A percentile compares a stretch with the other conserved stretches of the same genome.
These are phyloP conservation scores for Daedaleopsis sinensis DNA, from an alignment of 768 basidiomycete genomes.

Conservation along the genomic window DNA sequence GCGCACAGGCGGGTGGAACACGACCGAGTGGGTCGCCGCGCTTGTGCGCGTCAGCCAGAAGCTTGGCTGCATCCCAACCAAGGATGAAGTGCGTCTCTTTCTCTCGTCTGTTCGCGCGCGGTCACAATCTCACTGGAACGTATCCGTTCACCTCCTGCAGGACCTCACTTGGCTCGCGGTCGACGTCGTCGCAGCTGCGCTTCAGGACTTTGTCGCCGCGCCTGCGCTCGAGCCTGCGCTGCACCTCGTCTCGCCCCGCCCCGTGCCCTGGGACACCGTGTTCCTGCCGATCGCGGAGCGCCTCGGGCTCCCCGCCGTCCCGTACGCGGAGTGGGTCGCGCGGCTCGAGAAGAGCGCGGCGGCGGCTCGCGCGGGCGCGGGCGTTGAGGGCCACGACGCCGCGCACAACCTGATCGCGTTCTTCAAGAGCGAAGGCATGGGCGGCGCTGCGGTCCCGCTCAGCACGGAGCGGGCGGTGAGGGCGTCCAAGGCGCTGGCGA, in stretches of 20 bases:
- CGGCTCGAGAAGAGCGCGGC: constrained; percentile 19
- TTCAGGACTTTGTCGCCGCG: constrained; percentile 19
- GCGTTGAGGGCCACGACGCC: constrained; percentile 14
- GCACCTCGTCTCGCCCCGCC: constrained; percentile 31
- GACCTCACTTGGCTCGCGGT: constrained; percentile 20
- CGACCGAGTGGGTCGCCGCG: constrained; percentile 46
- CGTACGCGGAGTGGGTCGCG: constrained; percentile 29
- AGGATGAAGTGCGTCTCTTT: constrained; percentile 38
- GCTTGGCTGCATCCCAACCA: constrained; percentile 34
- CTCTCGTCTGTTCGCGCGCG: neutral
- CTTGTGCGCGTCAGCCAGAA: constrained; percentile 36
- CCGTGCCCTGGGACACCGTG: constrained; percentile 25
- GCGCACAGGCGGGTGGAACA: constrained; percentile 34
- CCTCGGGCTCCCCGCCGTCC: constrained; percentile 23
- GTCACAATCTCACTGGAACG: neutral
- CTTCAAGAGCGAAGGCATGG: constrained; percentile 19
- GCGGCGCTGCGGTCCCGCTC: constrained; percentile 13
- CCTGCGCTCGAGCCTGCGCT: constrained; percentile 27
- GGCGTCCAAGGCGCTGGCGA: constrained; percentile 15
- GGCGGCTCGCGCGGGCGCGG: constrained; percentile 3
- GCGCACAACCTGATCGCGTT: constrained; percentile 19
- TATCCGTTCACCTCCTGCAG: neutral
- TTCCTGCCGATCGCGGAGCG: constrained; percentile 20
- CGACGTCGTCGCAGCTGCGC: constrained; percentile 18
- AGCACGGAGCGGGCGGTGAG: constrained; percentile 16